Evolutionary conservation across 345 rosid genomes (phyloP).

Genomic region (Viola odorata): DNA sequence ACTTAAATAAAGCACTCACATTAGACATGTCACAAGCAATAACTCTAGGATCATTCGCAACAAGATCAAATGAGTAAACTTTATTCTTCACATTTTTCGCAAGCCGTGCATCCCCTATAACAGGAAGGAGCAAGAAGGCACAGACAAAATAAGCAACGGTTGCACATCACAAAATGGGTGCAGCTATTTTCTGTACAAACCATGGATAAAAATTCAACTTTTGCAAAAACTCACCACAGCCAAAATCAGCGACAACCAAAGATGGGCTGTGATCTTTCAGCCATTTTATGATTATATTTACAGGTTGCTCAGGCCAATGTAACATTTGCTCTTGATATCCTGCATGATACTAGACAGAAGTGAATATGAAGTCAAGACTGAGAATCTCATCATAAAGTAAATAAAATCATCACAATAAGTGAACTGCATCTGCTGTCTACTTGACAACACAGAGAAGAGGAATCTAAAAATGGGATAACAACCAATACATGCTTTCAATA

Average conservation of each 20-base stretch:
- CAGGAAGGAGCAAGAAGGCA: conserved; percentile 6
- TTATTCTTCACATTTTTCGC: conserved; percentile 81
- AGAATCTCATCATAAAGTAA: background rate
- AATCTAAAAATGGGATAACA: too few relatives aligned
- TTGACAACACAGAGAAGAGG: too few relatives aligned
- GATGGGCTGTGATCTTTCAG: conserved; percentile 54
- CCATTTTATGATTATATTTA: conserved; percentile 68
- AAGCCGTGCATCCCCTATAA: conserved; percentile 77
- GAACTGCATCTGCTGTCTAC: too few relatives aligned
- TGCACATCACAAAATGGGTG: background rate
- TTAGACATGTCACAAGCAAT: conserved; percentile 90
- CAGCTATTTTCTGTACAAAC: conserved; percentile 1
- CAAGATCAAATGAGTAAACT: conserved; percentile 89
- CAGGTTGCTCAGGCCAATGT: conserved; percentile 92
- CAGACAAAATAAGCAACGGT: background rate
- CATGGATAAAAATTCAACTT: conserved; percentile 5
- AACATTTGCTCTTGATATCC: conserved; percentile 96
- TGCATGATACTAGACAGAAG: conserved; percentile 72
- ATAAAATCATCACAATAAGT: background rate
- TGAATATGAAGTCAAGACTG: conserved; percentile 20
- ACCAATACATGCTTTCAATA: too few relatives aligned
- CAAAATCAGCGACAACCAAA: conserved; percentile 91
- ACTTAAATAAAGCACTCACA: conserved; percentile 30
- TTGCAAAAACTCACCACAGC: conserved; percentile 66
- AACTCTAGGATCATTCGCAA: conserved; percentile 71